These are phyloP conservation scores for Boletus smithii DNA, from an alignment of 1,284 basidiomycete genomes.

Conservation along the genomic window DNA sequence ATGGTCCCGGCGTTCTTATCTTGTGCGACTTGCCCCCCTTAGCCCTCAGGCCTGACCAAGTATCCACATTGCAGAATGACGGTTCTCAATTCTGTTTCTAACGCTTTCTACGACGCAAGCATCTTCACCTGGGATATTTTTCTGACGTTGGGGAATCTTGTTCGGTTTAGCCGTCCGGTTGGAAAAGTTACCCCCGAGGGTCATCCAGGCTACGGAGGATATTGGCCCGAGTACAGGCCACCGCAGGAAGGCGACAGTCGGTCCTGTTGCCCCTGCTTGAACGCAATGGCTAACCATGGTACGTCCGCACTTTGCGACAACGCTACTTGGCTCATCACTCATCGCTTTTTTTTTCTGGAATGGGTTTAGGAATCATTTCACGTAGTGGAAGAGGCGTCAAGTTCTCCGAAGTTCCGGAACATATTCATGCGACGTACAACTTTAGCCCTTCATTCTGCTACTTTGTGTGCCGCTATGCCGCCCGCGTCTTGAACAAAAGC, in stretches of 20 bases:
- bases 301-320: constrained; percentile 14
- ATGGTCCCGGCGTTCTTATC: no score
- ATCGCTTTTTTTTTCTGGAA: no score
- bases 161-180: constrained; percentile 46
- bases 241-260: constrained; percentile 63
- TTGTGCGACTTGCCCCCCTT: no score
- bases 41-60: background rate
- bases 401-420: constrained; percentile 48
- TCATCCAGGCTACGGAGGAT: constrained; percentile 53
- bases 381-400: constrained; percentile 61
- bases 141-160: constrained; percentile 52
- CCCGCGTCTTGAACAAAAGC: constrained; percentile 52
- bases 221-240: constrained; percentile 64
- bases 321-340: background rate
- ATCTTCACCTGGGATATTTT: constrained; percentile 51
- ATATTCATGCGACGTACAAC: constrained; percentile 56
- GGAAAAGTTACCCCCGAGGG: constrained; percentile 55
- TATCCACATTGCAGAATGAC: constrained; percentile 12
- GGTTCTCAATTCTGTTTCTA: constrained; percentile 12
- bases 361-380: constrained; percentile 58
- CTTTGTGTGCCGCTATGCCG: constrained; percentile 56
- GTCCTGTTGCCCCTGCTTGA: constrained; percentile 65
- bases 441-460: constrained; percentile 60
- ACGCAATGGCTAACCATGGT: constrained; percentile 75
- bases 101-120: constrained; percentile 9